Evolutionary conservation across 2,329 filamentous ascomycete species (phyloP), one percentile per base, ranked within the genome.

Genomic region (Cercospora citrullina): DNA sequence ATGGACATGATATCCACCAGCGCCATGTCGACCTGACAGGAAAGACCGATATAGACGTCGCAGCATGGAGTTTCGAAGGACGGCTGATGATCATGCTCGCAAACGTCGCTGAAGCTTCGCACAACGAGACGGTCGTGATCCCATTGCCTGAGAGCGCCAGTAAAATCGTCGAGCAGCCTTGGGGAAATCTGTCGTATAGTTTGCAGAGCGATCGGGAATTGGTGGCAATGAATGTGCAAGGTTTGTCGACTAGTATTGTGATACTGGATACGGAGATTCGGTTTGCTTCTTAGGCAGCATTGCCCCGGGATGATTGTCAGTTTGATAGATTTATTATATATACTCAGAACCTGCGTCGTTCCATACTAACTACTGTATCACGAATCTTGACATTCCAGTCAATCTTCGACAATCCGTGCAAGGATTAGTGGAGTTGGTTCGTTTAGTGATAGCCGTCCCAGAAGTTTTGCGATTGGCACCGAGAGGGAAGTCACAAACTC

Each of bases 231-330:
- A 65, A 64, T 9, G 63, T 75, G 5, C 59, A 58, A 12, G 73
- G 69, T 6, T 53, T 75, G 31, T 68, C 69, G 3, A 75, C 74
- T 1, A 74, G 73, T 55, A 69, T 75, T 30, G 64, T 76, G 6
- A 66, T 74, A 5, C 58, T 75, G 23, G 67, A 71, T 48, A 59
- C 42, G 3, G 23, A 18, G 12, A 39, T 55, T 31, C 30, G 55
- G 30, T n/a, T 21, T 23, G 73, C 71, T 33, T 33, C 48, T 10
- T 48, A 23, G 39, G 1, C 1, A 16, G 12, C 33, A 36, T 3
- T 14, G 33, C 5, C 30, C 7, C 9, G 33, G 16, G 12, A 5
- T 16, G 12, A 1, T 33, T 33, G 12, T 3, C 3, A 1, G 10
- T 0, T 4, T 14, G 10, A 1, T 33, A 14, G 4, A 33, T 14